Base-by-base conservation (phyloP, 148 eudicot species). In the Polygonum maritimum region DNA sequence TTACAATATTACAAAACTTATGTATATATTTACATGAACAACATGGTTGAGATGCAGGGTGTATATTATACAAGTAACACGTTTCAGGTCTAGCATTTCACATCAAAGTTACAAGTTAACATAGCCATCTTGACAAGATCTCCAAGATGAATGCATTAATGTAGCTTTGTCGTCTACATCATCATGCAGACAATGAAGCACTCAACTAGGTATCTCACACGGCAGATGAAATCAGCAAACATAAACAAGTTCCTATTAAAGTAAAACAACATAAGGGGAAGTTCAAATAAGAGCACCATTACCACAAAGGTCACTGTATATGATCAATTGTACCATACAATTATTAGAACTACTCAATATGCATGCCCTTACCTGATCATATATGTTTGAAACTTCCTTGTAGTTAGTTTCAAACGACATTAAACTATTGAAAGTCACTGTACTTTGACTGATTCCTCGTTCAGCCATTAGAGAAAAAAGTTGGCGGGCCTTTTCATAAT, bases 351-450 rank as follows among this genome's bases (percentile, higher is more conserved):
- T 19, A 21, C 31, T 19, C 63, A 19, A 19, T 33, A 57, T 57
- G 33, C 63, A 57, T 19, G 63, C 19, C 65, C 38, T 79, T 87
- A 94, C 98, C 97, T 92, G 93, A 73, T 90, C 93, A 80, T 90
- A 94, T 55, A 88, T 81, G 21, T 85, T 87, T 47, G 98, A 86
- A 47, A 94, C 96, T 82, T 94, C 97, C 87, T 92, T 94, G 85
- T 92, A 94, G 84, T 86, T 87, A 67, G 87, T 84, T 81, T 92
- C 98, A 79, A 84, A 90, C 57, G 98, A 92, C 98, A 94, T 94
- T 71, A 94, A 86, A 81, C 97, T 94, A 76, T 94, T 94, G 81
- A 86, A 94, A 60, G 96, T 94, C 77, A 94, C 92, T 38, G 97
- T 86, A 55, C 87, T 84, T 79, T 84, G 91, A 54, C 67, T 80